Evolutionary conservation across 176 grass and related monocot genomes (phyloP).

Genomic region (Calamus simplicifolius): DNA sequence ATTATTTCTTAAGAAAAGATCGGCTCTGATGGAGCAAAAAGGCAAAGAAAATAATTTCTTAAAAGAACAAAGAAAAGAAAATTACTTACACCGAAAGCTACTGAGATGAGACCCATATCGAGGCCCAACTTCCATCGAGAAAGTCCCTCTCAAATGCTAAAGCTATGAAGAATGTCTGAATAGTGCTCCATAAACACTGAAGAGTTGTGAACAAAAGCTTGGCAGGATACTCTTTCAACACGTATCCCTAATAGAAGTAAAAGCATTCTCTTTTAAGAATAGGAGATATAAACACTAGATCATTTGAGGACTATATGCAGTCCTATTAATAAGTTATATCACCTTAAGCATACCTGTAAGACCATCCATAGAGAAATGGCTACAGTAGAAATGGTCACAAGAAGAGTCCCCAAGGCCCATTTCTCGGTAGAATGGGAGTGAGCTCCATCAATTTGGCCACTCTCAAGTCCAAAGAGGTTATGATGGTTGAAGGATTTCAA

Average conservation of each 20-base stretch:
- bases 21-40: no score
- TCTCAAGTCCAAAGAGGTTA: conserved; percentile 15
- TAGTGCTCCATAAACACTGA: conserved; percentile 46
- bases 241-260: conserved; percentile 20
- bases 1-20: no score
- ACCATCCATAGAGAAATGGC: conserved; percentile 48
- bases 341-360: conserved; percentile 27
- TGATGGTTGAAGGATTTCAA: conserved; percentile 50
- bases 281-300: no score
- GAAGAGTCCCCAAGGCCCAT: conserved; percentile 56
- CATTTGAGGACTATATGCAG: no score
- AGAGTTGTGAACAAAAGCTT: conserved; percentile 62
- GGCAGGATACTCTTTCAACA: conserved; percentile 57
- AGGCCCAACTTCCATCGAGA: conserved; percentile 55
- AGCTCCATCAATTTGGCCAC: background rate
- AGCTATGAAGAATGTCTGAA: conserved; percentile 50
- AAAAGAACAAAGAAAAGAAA: background rate
- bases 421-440: conserved; percentile 25
- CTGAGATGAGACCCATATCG: conserved; percentile 30
- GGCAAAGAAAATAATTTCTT: no score
- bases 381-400: conserved; percentile 41
- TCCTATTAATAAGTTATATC: no score
- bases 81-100: conserved; percentile 40
- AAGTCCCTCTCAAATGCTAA: conserved; percentile 56
- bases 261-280: no score